A percentile compares a stretch with the other conserved stretches of the same genome.
Conservation (phyloP, 2,329 filamentous ascomycete genomes). For the Talaromyces sp. region DNA sequence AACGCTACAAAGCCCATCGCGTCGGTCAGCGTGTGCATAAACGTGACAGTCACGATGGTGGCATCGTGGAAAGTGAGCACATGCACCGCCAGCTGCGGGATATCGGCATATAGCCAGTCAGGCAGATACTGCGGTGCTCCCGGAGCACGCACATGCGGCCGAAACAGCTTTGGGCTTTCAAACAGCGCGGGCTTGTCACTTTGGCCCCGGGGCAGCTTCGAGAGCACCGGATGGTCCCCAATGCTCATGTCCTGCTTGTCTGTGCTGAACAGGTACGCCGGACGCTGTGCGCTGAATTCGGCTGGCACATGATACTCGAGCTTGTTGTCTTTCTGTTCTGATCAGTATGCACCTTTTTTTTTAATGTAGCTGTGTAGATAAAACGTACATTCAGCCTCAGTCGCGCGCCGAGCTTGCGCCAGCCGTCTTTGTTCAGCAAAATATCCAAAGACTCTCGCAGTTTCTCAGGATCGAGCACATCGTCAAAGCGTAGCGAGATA, state of each 20-base stretch:
- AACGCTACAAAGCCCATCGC: constrained; percentile 41
- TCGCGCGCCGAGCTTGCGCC: constrained; percentile 46
- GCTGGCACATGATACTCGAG: constrained; percentile 42
- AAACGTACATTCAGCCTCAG: constrained; percentile 36
- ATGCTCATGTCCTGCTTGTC: constrained; percentile 32
- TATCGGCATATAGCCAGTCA: constrained; percentile 41
- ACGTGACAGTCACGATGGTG: constrained; percentile 46
- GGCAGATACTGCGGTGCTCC: constrained; percentile 27
- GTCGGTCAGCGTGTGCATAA: constrained; percentile 48
- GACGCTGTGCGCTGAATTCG: constrained; percentile 32
- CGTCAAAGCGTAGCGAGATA: constrained; percentile 40
- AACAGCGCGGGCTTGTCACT: constrained; percentile 24
- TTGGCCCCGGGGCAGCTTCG: constrained; percentile 31
- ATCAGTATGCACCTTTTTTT: background rate
- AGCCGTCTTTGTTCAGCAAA: constrained; percentile 42
- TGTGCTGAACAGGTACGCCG: constrained; percentile 40
- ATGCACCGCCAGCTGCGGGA: constrained; percentile 46
- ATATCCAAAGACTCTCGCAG: constrained; percentile 32
- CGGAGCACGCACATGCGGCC: constrained; percentile 19
- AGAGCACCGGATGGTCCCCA: constrained; percentile 39
- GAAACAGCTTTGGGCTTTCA: constrained; percentile 22
- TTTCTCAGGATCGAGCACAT: constrained; percentile 42
- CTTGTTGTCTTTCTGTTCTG: constrained; percentile 14
- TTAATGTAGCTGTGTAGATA: background rate
- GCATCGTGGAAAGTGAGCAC: constrained; percentile 48